These are phyloP conservation scores for Mortierella hygrophila DNA, from an alignment of 192 early-diverging fungal genomes.

Conservation along the genomic window DNA sequence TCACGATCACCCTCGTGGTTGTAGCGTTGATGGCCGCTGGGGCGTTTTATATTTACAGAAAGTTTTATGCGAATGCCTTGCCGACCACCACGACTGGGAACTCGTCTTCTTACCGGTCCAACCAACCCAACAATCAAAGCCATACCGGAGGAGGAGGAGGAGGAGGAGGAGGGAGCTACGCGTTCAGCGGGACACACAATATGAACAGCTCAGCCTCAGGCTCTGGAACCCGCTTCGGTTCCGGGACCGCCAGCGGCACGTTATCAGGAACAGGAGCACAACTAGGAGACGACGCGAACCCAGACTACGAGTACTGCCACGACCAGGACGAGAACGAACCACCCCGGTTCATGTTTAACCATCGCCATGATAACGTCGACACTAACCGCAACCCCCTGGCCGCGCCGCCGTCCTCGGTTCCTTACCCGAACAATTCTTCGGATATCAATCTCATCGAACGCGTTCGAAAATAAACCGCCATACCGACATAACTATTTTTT, in stretches of 20 bases:
- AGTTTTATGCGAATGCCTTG: slow-evolving; percentile 8
- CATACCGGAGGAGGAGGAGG: too few species aligned
- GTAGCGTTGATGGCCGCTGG: slow-evolving; percentile 12
- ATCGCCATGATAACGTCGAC: slow-evolving; percentile 26
- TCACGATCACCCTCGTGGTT: slow-evolving; percentile 9
- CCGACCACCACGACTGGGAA: background rate
- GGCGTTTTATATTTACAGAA: slow-evolving; percentile 24
- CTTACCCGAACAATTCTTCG: background rate
- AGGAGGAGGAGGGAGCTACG: background rate
- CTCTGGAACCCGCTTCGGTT: background rate
- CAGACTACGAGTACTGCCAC: slow-evolving; percentile 9
- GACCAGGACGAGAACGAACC: slow-evolving; percentile 17
- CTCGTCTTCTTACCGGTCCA: background rate
- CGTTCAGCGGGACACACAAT: background rate
- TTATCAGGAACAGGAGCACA: background rate
- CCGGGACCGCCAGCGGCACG: background rate
- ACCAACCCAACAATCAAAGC: background rate
- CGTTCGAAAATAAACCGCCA: background rate
- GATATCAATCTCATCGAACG: slow-evolving; percentile 11
- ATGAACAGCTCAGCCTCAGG: background rate
- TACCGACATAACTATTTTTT: too few species aligned
- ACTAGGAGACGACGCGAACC: background rate
- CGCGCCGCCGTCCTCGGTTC: background rate
- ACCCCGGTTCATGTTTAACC: slow-evolving; percentile 28
- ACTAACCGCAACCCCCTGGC: slow-evolving; percentile 16